Evolutionary conservation across 495 filamentous ascomycete genomes (phyloP), one percentile per base, ranked within the genome.

Genomic region (Penicillium coffeae): DNA sequence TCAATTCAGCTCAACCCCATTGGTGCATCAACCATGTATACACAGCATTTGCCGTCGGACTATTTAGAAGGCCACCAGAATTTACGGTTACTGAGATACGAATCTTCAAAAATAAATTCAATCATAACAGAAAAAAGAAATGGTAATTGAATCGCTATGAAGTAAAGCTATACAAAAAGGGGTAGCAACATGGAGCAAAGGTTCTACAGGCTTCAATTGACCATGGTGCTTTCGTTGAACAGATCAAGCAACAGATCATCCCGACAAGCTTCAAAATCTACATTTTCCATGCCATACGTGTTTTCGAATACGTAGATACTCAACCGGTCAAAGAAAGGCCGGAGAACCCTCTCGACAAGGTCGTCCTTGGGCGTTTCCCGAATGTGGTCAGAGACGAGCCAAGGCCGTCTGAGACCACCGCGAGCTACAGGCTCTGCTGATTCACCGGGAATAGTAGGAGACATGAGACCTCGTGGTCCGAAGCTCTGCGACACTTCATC

Each of bases 291-390:
- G 16, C 82, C 80, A 61, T 97, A 98, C 36, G 87, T 94, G 20
- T 82, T 84, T 70, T 97, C 94, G 66, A 94, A 98, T 7, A 87
- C 85, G 60, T 83, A 87, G 42, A 97, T 95, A 57, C 90, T 95
- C 48, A 98, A 70, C 51, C 91, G 86, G 34, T 85, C 85, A 55
- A 97, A 89, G 73, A 95, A 97, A 0, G 94, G 93, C 53, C 85
- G 77, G 48, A 97, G 64, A 27, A 96, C 78, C 56, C 85, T 80
- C 42, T 81, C 79, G 21, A 87, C 78, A 50, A 92, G 69, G 64
- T 89, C 82, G 54, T 89, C 86, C 62, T 81, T 84, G 51, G 82
- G 65, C 6, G 71, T 68, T 51, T 74, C 64, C 34, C 73, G 64
- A 43, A 72, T 72, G 42, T 60, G 63, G 47, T 73, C 66, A 14